These are phyloP conservation scores for Citrullus amarus DNA, from an alignment of 306 rosid genomes.

Conservation along the genomic window DNA sequence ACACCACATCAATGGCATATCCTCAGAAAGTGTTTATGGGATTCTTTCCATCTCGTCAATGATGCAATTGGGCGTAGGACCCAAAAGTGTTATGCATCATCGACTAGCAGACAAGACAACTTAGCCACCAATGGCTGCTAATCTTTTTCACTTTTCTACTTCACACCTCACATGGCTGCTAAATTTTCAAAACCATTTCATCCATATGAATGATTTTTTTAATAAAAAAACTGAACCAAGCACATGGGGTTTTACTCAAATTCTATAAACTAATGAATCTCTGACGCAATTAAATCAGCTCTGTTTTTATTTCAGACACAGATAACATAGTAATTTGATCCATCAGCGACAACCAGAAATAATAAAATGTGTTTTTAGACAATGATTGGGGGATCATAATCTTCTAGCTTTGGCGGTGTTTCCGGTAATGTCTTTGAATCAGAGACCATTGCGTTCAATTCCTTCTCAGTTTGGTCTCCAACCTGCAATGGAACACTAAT, in stretches of 20 bases:
- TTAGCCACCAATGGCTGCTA: neutral
- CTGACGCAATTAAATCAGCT: conserved; percentile 26
- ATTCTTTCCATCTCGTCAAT: conserved; percentile 4
- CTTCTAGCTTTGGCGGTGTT: conserved; percentile 41
- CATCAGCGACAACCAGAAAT: neutral
- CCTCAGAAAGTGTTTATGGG: conserved; percentile 3
- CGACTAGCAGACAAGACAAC: neutral
- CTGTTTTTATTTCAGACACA: conserved; percentile 1
- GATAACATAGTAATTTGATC: conserved; percentile 3
- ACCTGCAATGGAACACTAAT: conserved; percentile 1
- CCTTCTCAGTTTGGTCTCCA: neutral
- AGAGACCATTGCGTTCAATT: conserved; percentile 16
- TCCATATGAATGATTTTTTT: neutral
- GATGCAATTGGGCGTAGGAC: conserved; percentile 1
- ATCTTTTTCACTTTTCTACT: neutral
- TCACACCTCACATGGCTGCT: neutral
- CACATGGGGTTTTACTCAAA: conserved; percentile 55
- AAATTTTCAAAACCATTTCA: neutral
- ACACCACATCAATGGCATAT: neutral
- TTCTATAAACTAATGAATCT: conserved; percentile 16
- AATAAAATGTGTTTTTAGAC: conserved; percentile 4
- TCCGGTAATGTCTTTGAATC: conserved; percentile 43
- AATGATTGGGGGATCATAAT: conserved; percentile 53
- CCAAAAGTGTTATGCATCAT: conserved; percentile 4
- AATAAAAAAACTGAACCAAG: conserved; percentile 27